Base-by-base conservation (phyloP, 495 filamentous ascomycete species). In the Annulohypoxylon moriforme region DNA sequence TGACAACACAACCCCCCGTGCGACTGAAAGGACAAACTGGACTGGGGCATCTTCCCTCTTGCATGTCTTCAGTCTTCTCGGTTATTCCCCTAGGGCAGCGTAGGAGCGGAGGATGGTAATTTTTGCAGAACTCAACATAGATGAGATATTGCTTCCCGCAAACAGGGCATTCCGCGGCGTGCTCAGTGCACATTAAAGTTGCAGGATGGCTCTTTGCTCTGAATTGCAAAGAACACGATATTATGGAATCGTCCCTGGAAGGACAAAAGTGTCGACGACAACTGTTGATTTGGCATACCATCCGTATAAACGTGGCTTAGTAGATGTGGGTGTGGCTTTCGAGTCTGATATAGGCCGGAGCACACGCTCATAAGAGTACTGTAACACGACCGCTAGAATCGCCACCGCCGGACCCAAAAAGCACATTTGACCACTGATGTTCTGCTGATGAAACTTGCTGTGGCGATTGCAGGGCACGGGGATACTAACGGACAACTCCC, bases 61-160 rank as follows among this genome's bases (percentile, higher is more conserved):
- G 74, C 82, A 85, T 85, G 40, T 80, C 77, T 57, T 80, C 67
- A 50, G 72, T 72, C 53, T 70, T 38, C 40, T 80, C 67, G 24
- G 42, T 36, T 60, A 77, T 81, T 50, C 82, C 83, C 49, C 42
- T 67, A 42, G 80, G 83, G 47, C 83, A 85, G 50, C 57, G 71
- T 71, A 81, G 29, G 60, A 83, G 50, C 16, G 83, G 82, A 27
- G 82, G 83, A 68, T 80, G 82, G 53, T 79, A 85, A 64, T 80
- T 61, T 61, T 73, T 75, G 75, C 83, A 85, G 66, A 85, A 84
- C 60, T 83, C 81, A 73, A 85, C 82, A 76, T 80, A 85, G 68
- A 85, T 71, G 63, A 85, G 75, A 65, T 85, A 85, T 72, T 80
- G 76, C 73, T 85, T 84, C 80, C 83, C 81, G 77, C 83, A 85